Percentiles rank a stretch among this genome's conserved stretches.
phyloP scores from a whole-genome alignment of 2,329 filamentous ascomycete genomes.

The Stachybotrys elegans region DNA sequence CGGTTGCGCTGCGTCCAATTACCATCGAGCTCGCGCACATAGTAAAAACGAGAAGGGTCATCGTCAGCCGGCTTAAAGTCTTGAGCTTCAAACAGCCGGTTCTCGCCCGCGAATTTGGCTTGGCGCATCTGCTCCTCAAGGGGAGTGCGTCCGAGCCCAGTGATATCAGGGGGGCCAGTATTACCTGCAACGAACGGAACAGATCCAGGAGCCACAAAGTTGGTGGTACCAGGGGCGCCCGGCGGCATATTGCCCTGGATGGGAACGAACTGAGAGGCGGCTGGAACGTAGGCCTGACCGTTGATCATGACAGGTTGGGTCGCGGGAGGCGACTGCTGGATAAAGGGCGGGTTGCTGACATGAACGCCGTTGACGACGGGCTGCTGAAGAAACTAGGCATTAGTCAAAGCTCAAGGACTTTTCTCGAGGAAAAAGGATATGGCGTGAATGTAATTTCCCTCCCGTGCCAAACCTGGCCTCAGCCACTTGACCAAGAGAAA shows the following conservation, averaged over 20 bases:
- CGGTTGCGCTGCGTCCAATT: conserved; percentile 56
- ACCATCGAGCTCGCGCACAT: conserved; percentile 55
- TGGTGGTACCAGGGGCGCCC: conserved; percentile 17
- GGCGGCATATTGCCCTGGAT: conserved; percentile 19
- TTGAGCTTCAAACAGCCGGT: conserved; percentile 51
- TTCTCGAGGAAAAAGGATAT: too few species aligned
- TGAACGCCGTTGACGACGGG: conserved; percentile 21
- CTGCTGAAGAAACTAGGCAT: conserved; percentile 19
- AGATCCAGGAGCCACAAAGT: conserved; percentile 12
- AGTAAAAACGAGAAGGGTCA: conserved; percentile 56
- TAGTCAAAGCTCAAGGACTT: conserved; percentile 9
- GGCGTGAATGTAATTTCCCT: too few species aligned
- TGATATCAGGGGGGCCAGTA: conserved; percentile 39
- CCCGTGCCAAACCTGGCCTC: too few species aligned
- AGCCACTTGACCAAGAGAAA: too few species aligned
- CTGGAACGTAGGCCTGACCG: conserved; percentile 17
- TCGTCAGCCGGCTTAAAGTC: conserved; percentile 60
- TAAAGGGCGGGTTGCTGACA: conserved; percentile 21
- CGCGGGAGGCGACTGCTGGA: conserved; percentile 10
- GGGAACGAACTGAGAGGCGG: conserved; percentile 16
- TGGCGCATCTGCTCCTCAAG: conserved; percentile 42
- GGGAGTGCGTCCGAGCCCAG: conserved; percentile 47
- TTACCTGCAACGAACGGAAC: conserved; percentile 36
- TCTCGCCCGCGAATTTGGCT: conserved; percentile 42
- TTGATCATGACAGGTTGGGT: conserved; percentile 27